These are phyloP conservation scores for Limnanthes douglasii DNA, from an alignment of 345 rosid genomes.

Conservation along the genomic window DNA sequence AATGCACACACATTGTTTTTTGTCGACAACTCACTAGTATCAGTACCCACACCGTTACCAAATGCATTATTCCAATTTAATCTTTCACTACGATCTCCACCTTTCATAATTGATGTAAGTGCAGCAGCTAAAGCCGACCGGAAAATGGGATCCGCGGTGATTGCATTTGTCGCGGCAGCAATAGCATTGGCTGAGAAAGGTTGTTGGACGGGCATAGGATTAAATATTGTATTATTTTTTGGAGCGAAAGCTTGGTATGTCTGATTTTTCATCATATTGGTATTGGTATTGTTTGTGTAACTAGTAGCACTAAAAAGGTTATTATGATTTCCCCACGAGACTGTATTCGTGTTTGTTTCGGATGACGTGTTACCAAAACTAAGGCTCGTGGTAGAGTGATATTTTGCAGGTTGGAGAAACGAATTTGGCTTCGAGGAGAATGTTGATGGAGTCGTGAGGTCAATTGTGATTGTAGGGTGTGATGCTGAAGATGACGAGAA, in stretches of 20 bases:
- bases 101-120: constrained; percentile 57
- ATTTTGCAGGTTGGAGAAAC: constrained; percentile 6
- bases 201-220: constrained; percentile 19
- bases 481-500: constrained; percentile 34
- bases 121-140: constrained; percentile 68
- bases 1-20: no score
- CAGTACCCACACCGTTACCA: no score
- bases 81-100: no score
- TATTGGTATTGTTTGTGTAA: constrained; percentile 32
- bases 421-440: constrained; percentile 17
- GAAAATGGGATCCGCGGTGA: constrained; percentile 67
- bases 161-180: constrained; percentile 35
- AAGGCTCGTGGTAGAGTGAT: no score
- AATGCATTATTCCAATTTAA: no score
- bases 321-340: constrained; percentile 9
- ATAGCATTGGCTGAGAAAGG: constrained; percentile 12
- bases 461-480: constrained; percentile 73
- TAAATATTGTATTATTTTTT: constrained; percentile 15
- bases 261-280: constrained; percentile 15
- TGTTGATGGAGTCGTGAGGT: constrained; percentile 40
- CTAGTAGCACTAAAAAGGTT: constrained; percentile 33
- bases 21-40: no score
- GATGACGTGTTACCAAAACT: no score
- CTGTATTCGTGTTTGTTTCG: no score
- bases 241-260: constrained; percentile 17